Base-by-base conservation (phyloP, 805 yeast genomes). In the Komagataella ulmi region DNA sequence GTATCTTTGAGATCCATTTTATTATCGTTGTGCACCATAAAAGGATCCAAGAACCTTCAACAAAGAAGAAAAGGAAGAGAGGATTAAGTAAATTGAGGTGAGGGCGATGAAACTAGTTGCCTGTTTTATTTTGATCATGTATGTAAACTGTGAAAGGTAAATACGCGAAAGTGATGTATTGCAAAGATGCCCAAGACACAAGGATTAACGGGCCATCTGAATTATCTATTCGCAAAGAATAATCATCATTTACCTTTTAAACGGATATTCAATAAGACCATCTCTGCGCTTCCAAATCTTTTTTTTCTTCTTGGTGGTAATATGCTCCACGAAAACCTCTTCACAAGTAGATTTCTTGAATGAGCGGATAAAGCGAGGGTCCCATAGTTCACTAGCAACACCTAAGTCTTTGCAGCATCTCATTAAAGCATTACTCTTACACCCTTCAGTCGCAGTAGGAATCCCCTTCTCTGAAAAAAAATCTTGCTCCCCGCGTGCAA, bases 401-500 rank as follows among this genome's bases (percentile, higher is more conserved):
- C 98, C 98, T 60, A 93, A 74, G 68, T 93, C 99, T 65, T 93
- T 93, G 68, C 99, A 93, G 61, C 98, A 90, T 64, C 99, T 78
- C 98, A 93, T 91, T 64, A 93, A 70, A 0, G 98, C 97, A 63
- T 93, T 93, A 62, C 95, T 84, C 64, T 89, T 89, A 67, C 98
- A 91, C 8, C 99, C 99, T 68, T 93, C 99, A 46, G 95, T 83
- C 0, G 98, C 97, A 0, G 98, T 93, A 3, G 97, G 88, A 49
- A 91, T 79, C 48, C 93, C 95, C 55, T 80, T 81, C 24, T 88
- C 89, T 44, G 79, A 81, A 70, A 88, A 93, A 64, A 85, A 93
- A 58, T 87, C 90, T 68, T 90, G 97, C 64, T 93, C 98, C 24
- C 99, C 99, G 54, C 99, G 77, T 0, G 97, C 95, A 18, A 93